Conservation (phyloP, 129 eudicot species). For the Flaveria robusta region DNA sequence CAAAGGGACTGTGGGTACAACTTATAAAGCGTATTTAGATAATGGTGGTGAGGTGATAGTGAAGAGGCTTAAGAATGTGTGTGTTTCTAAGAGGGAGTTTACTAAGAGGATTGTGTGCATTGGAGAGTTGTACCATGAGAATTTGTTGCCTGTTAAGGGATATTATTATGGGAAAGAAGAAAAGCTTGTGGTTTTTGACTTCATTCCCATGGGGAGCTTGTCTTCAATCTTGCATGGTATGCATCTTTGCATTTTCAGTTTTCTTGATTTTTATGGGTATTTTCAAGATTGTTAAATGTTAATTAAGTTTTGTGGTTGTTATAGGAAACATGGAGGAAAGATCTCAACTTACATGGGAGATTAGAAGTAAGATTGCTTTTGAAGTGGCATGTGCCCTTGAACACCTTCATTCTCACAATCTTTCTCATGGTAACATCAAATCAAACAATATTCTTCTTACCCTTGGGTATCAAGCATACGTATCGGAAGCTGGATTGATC, state of each 20-base stretch:
- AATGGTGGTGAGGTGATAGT: conserved; percentile 50
- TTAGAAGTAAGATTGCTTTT: conserved; percentile 46
- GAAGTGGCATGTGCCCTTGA: conserved; percentile 49
- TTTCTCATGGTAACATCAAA: conserved; percentile 59
- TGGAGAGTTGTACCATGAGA: conserved; percentile 54
- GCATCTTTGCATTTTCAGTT: not conserved
- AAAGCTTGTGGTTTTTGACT: conserved; percentile 60
- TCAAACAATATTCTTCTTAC: conserved; percentile 52
- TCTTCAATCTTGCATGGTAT: conserved; percentile 61
- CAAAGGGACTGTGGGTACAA: conserved; percentile 53
- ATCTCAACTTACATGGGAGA: conserved; percentile 47
- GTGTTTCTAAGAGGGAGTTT: conserved; percentile 51
- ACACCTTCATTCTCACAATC: conserved; percentile 46
- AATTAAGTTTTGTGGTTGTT: not conserved
- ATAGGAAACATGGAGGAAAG: conserved; percentile 39
- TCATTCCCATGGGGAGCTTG: conserved; percentile 61
- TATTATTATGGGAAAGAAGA: conserved; percentile 68
- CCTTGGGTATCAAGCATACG: conserved; percentile 22
- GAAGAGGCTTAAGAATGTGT: conserved; percentile 63
- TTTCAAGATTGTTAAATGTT: not conserved
- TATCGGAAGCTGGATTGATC: conserved; percentile 51
- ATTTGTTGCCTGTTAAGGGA: conserved; percentile 53
- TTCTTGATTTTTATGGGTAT: not conserved
- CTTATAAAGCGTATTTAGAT: conserved; percentile 61
- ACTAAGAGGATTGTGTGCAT: conserved; percentile 44